These are phyloP conservation scores for Hibiscus trionum DNA, from an alignment of 345 rosid genomes.

Conservation along the genomic window DNA sequence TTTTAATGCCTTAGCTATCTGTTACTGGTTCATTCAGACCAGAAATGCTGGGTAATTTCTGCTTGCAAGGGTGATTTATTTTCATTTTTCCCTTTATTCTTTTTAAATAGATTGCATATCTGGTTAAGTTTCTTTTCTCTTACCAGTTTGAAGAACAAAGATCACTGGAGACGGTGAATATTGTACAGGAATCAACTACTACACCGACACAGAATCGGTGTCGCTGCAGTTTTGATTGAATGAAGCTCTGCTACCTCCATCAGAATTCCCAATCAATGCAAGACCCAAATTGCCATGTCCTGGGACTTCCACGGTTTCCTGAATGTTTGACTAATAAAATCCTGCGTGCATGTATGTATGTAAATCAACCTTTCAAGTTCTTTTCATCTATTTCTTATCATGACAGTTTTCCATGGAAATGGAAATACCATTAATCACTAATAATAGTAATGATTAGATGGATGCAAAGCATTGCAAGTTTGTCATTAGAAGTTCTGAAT, in stretches of 20 bases:
- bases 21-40: not conserved
- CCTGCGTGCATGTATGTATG: slow-evolving; percentile 17
- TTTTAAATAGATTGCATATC: not conserved
- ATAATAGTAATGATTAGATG: not conserved
- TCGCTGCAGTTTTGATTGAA: slow-evolving; percentile 10
- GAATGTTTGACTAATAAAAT: slow-evolving; percentile 12
- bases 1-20: slow-evolving; percentile 35
- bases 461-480: not conserved
- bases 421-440: not conserved
- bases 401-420: slow-evolving; percentile 13
- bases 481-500: slow-evolving; percentile 4
- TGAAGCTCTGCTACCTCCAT: slow-evolving; percentile 7
- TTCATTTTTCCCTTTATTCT: not conserved
- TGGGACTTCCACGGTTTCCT: not conserved
- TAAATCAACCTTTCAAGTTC: slow-evolving; percentile 14
- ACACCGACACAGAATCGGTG: slow-evolving; percentile 11
- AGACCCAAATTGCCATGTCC: slow-evolving; percentile 10
- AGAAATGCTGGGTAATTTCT: slow-evolving; percentile 23
- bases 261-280: slow-evolving; percentile 17
- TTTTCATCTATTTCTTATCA: not conserved
- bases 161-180: slow-evolving; percentile 10
- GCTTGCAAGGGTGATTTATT: not conserved
- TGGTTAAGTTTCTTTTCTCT: not conserved
- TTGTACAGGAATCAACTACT: slow-evolving; percentile 5
- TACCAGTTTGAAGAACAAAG: slow-evolving; percentile 14